Base-by-base conservation (phyloP, 805 yeast genomes). In the Hanseniaspora singularis region DNA sequence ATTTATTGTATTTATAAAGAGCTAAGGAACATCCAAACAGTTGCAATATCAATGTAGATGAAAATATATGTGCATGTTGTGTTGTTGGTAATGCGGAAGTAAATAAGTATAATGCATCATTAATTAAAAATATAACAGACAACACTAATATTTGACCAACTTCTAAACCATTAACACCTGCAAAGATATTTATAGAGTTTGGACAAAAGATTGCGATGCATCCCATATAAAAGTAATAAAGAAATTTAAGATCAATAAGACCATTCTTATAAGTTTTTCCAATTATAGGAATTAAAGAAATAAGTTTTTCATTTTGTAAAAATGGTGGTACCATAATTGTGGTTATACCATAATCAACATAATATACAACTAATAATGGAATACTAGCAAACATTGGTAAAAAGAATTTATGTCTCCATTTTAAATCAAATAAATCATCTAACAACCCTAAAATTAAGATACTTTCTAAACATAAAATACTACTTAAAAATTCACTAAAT, bases 391-490 rank as follows among this genome's bases (percentile, higher is more conserved):
- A 76, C 0, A 95, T 95, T 0, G 99, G 99, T 53, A 92, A 60
- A 57, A 92, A 86, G 65, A 92, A 86, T 68, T 92, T 92, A 66
- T 92, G 95, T 59, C 99, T 72, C 99, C 99, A 92, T 55, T 95
- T 73, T 52, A 92, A 77, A 63, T 92, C 99, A 58, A 92, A 92
- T 55, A 92, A 69, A 66, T 92, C 98, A 63, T 92, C 98, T 40
- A 94, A 81, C 26, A 92, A 70, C 0, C 98, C 98, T 37, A 92
- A 67, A 36, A 92, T 66, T 14, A 87, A 71, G 61, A 92, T 88
- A 53, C 86, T 76, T 63, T 86, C 86, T 40, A 92, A 64, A 51
- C 94, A 85, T 50, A 92, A 64, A 9, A 89, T 68, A 4, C 94
- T 94, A 55, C 94, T 78, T 53, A 92, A 70, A 62, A 80, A 92